These are phyloP conservation scores for Spiraea crenata DNA, from an alignment of 331 rosid genomes.

Conservation along the genomic window DNA sequence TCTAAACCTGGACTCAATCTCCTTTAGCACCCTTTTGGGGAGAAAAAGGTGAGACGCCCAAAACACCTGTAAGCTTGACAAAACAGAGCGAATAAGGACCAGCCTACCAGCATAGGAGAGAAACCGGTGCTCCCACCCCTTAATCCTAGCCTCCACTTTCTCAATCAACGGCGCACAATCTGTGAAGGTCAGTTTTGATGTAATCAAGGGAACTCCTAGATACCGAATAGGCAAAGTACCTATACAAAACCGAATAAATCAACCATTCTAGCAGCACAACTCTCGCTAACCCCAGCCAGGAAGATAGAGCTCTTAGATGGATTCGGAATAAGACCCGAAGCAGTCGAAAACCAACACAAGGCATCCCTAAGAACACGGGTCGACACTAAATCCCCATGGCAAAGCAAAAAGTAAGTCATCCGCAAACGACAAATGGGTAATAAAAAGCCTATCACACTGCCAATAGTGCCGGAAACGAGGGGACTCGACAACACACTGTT, in stretches of 20 bases:
- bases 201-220: too few species aligned
- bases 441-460: not conserved
- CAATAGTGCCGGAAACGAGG: not conserved
- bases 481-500: not conserved
- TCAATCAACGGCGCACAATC: too few species aligned
- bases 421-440: too few species aligned
- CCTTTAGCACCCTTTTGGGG: not conserved
- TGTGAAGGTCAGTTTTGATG: too few species aligned
- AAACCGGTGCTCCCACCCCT: not conserved
- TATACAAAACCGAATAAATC: too few species aligned
- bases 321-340: not conserved
- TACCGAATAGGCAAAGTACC: too few species aligned
- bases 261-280: too few species aligned
- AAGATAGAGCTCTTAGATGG: too few species aligned
- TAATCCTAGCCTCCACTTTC: not conserved
- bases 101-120: not conserved
- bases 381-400: not conserved
- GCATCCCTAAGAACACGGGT: not conserved
- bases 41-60: not conserved
- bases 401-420: not conserved
- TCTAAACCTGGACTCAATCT: not conserved
- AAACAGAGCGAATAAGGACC: not conserved
- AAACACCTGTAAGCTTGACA: not conserved
- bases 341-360: not conserved
- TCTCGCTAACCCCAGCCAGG: too few species aligned